Percentiles rank a stretch among this genome's conserved stretches.
phyloP scores from a whole-genome alignment of 2,329 filamentous ascomycete genomes.

The Cladobotryum protrusum region DNA sequence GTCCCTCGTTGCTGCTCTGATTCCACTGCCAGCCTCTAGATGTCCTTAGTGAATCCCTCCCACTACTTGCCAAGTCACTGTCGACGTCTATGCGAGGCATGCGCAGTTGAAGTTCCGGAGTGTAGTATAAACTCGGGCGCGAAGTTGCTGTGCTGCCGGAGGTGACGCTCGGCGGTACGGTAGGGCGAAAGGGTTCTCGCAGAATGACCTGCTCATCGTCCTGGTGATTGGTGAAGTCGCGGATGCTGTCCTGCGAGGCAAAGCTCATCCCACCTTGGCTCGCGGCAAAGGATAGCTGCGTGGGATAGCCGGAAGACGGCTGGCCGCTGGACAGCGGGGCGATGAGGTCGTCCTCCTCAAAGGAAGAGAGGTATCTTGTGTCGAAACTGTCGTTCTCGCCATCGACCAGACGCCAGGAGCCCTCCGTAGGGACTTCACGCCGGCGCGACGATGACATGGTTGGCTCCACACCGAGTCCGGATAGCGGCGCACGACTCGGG shows the following conservation, averaged over 20 bases:
- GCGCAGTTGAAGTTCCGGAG: constrained; percentile 45
- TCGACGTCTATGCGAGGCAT: constrained; percentile 45
- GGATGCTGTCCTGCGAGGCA: constrained; percentile 50
- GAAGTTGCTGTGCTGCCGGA: constrained; percentile 13
- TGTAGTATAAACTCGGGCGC: constrained; percentile 25
- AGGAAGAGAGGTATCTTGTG: constrained; percentile 44
- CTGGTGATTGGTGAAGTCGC: constrained; percentile 46
- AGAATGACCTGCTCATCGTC: constrained; percentile 52
- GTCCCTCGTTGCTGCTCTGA: neutral
- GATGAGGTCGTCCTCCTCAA: constrained; percentile 33
- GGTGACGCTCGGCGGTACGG: constrained; percentile 31
- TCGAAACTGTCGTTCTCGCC: constrained; percentile 57
- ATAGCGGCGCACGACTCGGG: no score
- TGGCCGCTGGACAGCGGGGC: constrained; percentile 33
- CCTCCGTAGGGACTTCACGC: constrained; percentile 37
- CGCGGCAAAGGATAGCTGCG: constrained; percentile 34
- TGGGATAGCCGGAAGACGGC: constrained; percentile 34
- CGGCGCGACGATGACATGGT: constrained; percentile 9
- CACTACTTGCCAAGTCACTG: constrained; percentile 30
- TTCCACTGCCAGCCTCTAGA: neutral
- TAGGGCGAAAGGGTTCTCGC: constrained; percentile 50
- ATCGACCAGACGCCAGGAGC: constrained; percentile 57
- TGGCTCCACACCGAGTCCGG: neutral
- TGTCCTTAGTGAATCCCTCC: constrained; percentile 18
- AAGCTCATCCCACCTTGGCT: constrained; percentile 34